A percentile compares a stretch with the other conserved stretches of the same genome.
Conservation (phyloP, 768 basidiomycete genomes). For the Hericium erinaceus region DNA sequence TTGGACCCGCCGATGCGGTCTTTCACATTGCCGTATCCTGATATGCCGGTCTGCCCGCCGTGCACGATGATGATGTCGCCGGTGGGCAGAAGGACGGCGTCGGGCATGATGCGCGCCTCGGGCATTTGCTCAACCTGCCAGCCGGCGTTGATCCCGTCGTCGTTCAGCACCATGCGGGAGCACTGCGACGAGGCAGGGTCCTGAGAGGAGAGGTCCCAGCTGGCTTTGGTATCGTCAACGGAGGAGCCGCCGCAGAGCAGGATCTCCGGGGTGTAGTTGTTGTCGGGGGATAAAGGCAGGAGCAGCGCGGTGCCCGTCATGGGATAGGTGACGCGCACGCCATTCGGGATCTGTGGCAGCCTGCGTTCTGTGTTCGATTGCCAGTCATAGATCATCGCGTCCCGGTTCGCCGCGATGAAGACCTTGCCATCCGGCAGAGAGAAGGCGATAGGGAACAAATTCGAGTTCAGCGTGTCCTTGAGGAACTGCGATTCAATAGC, state of each 20-base stretch:
- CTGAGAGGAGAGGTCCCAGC: conserved; percentile 60
- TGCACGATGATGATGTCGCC: conserved; percentile 70
- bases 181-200: conserved; percentile 69
- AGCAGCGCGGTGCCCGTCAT: conserved; percentile 72
- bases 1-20: conserved; percentile 68
- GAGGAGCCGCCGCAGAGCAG: conserved; percentile 72
- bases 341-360: conserved; percentile 65
- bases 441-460: conserved; percentile 74
- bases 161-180: conserved; percentile 55
- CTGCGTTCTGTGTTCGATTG: conserved; percentile 45
- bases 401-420: conserved; percentile 71
- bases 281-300: conserved; percentile 56
- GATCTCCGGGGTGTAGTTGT: conserved; percentile 57
- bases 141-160: conserved; percentile 51
- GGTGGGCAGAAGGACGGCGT: conserved; percentile 74
- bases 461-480: conserved; percentile 66
- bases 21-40: conserved; percentile 69
- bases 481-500: conserved; percentile 59
- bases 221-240: conserved; percentile 48
- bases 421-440: conserved; percentile 58
- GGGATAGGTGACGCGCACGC: conserved; percentile 74
- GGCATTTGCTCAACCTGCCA: conserved; percentile 78
- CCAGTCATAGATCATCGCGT: conserved; percentile 80
- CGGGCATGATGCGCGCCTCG: conserved; percentile 63
- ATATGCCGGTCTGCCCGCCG: conserved; percentile 63